phyloP scores from a whole-genome alignment of 768 basidiomycete species.

The Lentinula sp. region DNA sequence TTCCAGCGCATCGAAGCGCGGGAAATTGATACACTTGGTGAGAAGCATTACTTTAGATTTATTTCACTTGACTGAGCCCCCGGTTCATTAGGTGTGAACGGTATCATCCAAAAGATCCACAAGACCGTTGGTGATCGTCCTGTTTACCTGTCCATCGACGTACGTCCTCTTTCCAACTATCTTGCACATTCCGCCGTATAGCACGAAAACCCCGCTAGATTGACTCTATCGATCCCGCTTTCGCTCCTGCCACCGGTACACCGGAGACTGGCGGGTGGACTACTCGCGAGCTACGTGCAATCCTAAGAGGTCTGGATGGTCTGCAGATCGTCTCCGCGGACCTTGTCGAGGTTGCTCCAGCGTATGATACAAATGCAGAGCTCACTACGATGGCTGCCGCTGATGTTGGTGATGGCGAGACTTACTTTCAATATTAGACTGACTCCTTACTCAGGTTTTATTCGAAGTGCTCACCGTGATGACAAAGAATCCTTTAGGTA shows the following conservation, averaged over 20 bases:
- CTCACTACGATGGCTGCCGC: conserved; percentile 61
- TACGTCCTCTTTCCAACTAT: conserved; percentile 22
- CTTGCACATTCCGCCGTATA: not conserved
- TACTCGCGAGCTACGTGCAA: conserved; percentile 73
- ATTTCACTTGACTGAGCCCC: not conserved
- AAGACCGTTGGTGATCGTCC: conserved; percentile 70
- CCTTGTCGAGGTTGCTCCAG: conserved; percentile 81
- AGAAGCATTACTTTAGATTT: conserved; percentile 7
- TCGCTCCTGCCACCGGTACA: conserved; percentile 80
- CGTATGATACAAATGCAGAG: conserved; percentile 67
- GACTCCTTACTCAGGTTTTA: conserved; percentile 40
- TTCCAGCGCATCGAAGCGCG: conserved; percentile 81
- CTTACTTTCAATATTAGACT: not conserved
- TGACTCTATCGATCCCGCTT: conserved; percentile 75
- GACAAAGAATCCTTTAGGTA: conserved; percentile 75
- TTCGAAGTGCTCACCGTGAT: conserved; percentile 75
- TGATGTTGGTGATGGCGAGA: conserved; percentile 20
- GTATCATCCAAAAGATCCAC: conserved; percentile 77
- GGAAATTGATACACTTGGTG: conserved; percentile 79
- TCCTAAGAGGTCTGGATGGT: conserved; percentile 70
- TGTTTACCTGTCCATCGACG: conserved; percentile 76
- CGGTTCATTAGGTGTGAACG: conserved; percentile 46
- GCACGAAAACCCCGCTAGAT: conserved; percentile 35
- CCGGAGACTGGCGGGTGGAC: conserved; percentile 86
- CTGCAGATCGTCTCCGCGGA: conserved; percentile 76